Evolutionary conservation across 805 yeast genomes (phyloP), one percentile per base, ranked within the genome.

Genomic region (Cyberlindnera galapagoensis): DNA sequence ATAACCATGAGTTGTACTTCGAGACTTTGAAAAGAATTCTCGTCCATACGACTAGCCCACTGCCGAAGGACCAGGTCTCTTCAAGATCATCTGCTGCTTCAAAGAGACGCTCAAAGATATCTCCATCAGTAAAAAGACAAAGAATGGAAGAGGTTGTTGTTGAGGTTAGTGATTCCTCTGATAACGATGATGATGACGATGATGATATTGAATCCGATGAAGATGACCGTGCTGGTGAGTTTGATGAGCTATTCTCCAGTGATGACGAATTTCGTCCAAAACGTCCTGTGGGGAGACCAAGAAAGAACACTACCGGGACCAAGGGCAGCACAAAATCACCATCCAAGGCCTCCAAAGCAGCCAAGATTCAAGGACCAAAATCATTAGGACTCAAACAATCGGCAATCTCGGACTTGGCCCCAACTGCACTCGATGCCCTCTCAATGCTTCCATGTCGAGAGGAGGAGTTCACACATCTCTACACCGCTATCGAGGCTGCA

Each of bases 391-490:
- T 28, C 20, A 21, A 28, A 26, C 21, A 16, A 8, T 9, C 16
- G 8, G 43, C 54, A 5, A 16, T 9, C 3, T 9, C 9, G 11
- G 31, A 28, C 8, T 14, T 21, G 14, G 12, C 31, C 9, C 18
- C 16, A 9, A 21, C 21, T 17, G 24, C 31, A 9, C 16, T 22
- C 7, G 31, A 28, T 7, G 62, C 64, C 3, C 51, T 76, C 21
- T 21, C 21, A 9, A 18, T 28, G 2, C 61, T 90, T 22, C 96
- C 96, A 0, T 87, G 97, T 36, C 69, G 98, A 34, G 97, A 86
- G 42, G 70, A 71, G 14, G 94, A 92, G 53, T 87, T 80, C 51
- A 71, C 77, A 8, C 71, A 76, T 34, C 62, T 92, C 5, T 84
- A 77, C 53, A 51, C 72, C 26, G 74, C 76, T 25, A 54, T 92